Conservation (phyloP, 306 rosid genomes). For the Astragalus glycyphyllos region DNA sequence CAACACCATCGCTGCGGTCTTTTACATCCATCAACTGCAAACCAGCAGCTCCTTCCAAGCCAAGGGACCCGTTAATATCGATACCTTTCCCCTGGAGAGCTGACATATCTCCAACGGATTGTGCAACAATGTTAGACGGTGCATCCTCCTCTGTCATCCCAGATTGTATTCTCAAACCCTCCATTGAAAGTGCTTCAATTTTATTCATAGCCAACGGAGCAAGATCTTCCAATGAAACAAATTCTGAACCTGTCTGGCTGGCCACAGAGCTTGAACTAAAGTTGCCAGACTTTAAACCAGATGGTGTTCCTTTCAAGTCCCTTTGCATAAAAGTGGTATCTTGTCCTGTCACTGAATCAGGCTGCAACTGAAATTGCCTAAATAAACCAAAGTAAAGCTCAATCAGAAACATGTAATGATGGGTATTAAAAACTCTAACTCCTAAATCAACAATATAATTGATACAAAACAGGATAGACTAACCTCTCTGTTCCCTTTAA, state of each 20-base stretch:
- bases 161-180: constrained; percentile 96
- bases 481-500: constrained; percentile 82
- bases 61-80: constrained; percentile 62
- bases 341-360: constrained; percentile 52
- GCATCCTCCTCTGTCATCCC: constrained; percentile 88
- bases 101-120: constrained; percentile 69
- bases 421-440: constrained; percentile 13
- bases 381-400: constrained; percentile 46
- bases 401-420: constrained; percentile 36
- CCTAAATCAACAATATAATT: not conserved
- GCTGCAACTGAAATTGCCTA: constrained; percentile 64
- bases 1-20: constrained; percentile 59
- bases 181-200: constrained; percentile 97
- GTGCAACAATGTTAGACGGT: constrained; percentile 73
- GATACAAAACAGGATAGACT: constrained; percentile 45
- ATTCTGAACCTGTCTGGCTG: constrained; percentile 66
- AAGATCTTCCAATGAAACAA: constrained; percentile 91
- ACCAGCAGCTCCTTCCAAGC: constrained; percentile 89
- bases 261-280: constrained; percentile 49
- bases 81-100: constrained; percentile 72
- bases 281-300: constrained; percentile 50
- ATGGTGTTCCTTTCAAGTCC: constrained; percentile 51
- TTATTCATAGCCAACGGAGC: constrained; percentile 97
- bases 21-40: constrained; percentile 81
- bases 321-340: constrained; percentile 44